phyloP scores from a whole-genome alignment of 75 land plant genomes.

The Larix kaempferi region DNA sequence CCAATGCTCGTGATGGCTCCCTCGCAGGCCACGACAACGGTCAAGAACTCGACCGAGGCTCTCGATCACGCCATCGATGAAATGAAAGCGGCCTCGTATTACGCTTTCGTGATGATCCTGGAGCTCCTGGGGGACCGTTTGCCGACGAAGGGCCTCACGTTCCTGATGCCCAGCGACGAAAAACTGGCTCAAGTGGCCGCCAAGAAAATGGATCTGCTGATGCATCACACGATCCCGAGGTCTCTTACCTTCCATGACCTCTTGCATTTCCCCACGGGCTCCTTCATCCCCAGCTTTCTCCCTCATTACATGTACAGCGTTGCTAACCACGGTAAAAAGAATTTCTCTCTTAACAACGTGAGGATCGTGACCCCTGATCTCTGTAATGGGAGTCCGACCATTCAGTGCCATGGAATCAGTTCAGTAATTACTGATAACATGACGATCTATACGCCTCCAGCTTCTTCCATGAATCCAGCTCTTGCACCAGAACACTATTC shows the following conservation, averaged over 20 bases:
- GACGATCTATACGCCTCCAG: background rate
- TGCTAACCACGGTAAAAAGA: conserved; percentile 21
- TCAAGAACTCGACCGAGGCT: no score
- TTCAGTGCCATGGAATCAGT: conserved; percentile 51
- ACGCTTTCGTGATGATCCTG: no score
- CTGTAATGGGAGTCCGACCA: conserved; percentile 22
- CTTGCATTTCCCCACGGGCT: conserved; percentile 32
- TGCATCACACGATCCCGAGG: conserved; percentile 40
- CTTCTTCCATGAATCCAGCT: background rate
- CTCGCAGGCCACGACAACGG: no score
- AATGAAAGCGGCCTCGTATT: no score
- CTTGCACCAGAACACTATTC: no score
- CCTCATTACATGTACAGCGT: conserved; percentile 24
- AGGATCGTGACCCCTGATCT: conserved; percentile 30
- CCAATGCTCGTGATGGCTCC: no score
- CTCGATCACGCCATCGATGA: no score
- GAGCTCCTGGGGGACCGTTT: no score
- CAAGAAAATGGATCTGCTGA: background rate
- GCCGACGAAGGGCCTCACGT: no score
- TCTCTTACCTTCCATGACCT: conserved; percentile 36
- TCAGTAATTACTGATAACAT: conserved; percentile 10
- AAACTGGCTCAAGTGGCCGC: no score
- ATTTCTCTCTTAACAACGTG: conserved; percentile 33
- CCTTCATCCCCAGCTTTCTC: conserved; percentile 30
- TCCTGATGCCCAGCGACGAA: no score